Base-by-base conservation (phyloP, 208 protist species). In the Trypanosoma platydactyli region DNA sequence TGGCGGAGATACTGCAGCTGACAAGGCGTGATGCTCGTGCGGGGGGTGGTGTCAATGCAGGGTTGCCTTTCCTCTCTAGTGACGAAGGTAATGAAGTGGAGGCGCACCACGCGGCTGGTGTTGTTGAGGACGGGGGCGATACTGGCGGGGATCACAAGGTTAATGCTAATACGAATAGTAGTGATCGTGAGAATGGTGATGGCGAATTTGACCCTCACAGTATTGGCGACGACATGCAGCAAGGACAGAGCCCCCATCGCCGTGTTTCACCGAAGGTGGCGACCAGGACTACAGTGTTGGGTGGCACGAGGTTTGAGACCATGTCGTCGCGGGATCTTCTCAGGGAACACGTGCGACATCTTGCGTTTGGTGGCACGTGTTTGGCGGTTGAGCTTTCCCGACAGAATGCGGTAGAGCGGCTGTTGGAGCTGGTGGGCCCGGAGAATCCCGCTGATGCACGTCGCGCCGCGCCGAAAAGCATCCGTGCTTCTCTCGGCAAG, bases 381-480 rank as follows among this genome's bases (percentile, higher is more conserved):
- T 55, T 91, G 29, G 83, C 83, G 27, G 22, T 91, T 24, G 63
- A 84, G 12, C 68, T 94, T 24, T 76, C 79, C 20, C 72, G 76
- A 1, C 54, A 77, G 1, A 86, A 87, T 53, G 88, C 88, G 11
- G 73, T 91, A 0, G 81, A 91, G 51, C 63, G 62, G 9, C 63
- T 94, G 30, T n/a, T 78, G 25, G 67, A 73, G 55, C 49, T 94
- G n/a, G 76, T 79, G 16, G 88, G 85, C 0, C 88, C 88, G 0
- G 83, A 94, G 53, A 77, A 86, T 46, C 83, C 86, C 11, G 44
- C 38, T 25, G 85, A 83, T 33, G 88, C 88, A 11, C 66, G 69
- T 20, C 74, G 71, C 24, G 50, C 67, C 3, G 80, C 82, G 4
- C 88, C 85, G 29, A 22, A 30, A 2, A 79, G 70, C 29, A 70